Evolutionary conservation across 2,329 filamentous ascomycete genomes (phyloP), one percentile per base, ranked within the genome.

Genomic region (Aureobasidium namibiae): DNA sequence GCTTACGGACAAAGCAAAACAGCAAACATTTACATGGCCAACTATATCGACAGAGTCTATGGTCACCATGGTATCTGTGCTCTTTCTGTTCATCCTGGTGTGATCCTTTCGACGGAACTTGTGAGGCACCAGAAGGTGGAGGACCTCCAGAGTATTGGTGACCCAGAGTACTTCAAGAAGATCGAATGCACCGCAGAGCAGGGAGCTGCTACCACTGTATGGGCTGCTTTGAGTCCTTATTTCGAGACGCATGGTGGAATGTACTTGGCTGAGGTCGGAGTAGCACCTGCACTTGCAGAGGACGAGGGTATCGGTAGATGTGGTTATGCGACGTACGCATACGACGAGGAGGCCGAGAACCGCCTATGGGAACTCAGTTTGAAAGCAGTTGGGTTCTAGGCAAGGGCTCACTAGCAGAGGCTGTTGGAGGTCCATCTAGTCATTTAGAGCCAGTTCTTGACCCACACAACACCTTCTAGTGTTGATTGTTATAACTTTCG

Each of bases 11-110:
- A 80, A 61, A 71, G 72, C 54, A 84, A 84, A 63, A 73, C 74
- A 0, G 80, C 81, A 18, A 80, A 79, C 61, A 73, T 82, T 23
- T 79, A 74, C 64, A 75, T 79, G 56, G 75, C 80, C 3, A 81
- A 78, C 62, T 73, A 79, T 57, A 73, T 83, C 18, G 79, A 82
- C 31, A 73, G 79, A 0, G 72, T 70, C 1, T 82, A 80, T 63
- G 77, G 75, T 3, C 18, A 65, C 0, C 64, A 69, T 3, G 75
- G 76, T 8, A 62, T 83, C 0, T 78, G 79, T 54, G 78, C 73
- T 0, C 66, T 69, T 14, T 72, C 71, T 21, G 59, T 80, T 6
- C 76, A 80, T 56, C 81, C 80, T 0, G 80, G 81, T 11, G 70
- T 72, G 4, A 78, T 77, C 59, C 23, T 49, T 5, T 29, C 16